phyloP scores from a whole-genome alignment of 176 grass and related monocot genomes.

The Lolium rigidum region DNA sequence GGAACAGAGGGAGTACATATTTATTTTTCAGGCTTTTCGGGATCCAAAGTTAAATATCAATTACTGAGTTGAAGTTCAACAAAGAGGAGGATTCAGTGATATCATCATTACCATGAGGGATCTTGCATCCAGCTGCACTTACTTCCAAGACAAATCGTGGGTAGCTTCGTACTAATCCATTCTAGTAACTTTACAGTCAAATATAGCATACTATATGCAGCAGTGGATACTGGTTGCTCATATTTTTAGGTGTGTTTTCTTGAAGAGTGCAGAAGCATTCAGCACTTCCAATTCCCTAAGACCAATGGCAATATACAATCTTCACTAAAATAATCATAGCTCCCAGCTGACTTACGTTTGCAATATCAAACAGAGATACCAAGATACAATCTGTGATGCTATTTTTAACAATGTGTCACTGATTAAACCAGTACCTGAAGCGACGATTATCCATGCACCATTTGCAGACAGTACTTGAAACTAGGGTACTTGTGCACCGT shows the following conservation, averaged over 20 bases:
- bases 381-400: neutral
- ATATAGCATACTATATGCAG: constrained; percentile 3
- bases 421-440: neutral
- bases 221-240: neutral
- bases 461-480: no score
- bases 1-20: no score
- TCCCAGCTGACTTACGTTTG: constrained; percentile 13
- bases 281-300: constrained; percentile 7
- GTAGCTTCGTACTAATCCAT: constrained; percentile 18
- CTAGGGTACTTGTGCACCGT: neutral
- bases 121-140: constrained; percentile 40
- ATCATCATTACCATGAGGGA: constrained; percentile 34
- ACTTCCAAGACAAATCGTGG: constrained; percentile 20
- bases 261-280: constrained; percentile 22
- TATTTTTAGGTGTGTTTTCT: constrained; percentile 24
- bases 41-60: neutral
- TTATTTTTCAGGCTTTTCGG: neutral
- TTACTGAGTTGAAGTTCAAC: neutral
- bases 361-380: neutral
- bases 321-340: constrained; percentile 13
- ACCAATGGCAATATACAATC: constrained; percentile 2
- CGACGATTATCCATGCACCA: neutral
- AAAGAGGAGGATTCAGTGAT: constrained; percentile 18
- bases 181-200: constrained; percentile 39
- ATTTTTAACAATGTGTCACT: neutral